A percentile compares a stretch with the other conserved stretches of the same genome.
phyloP scores from a whole-genome alignment of 2,329 filamentous ascomycete species.

The Nemania diffusa region DNA sequence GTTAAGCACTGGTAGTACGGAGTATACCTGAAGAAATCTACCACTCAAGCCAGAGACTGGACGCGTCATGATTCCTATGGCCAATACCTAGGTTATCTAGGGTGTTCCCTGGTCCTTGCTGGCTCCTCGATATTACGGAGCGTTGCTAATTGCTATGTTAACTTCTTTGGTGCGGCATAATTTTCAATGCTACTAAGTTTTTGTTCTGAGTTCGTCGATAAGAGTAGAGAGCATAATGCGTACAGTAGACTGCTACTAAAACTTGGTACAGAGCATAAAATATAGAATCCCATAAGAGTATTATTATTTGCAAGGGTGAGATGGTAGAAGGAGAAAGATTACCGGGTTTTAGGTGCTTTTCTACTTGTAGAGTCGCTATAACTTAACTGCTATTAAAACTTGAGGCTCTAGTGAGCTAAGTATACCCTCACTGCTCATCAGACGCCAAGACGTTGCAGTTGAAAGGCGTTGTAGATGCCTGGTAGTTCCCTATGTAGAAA shows the following conservation, averaged over 20 bases:
- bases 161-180: too few species aligned
- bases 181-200: too few species aligned
- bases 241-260: too few species aligned
- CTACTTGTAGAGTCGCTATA: neutral
- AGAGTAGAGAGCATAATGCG: too few species aligned
- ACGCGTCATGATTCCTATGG: too few species aligned
- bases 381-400: neutral
- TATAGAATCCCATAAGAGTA: too few species aligned
- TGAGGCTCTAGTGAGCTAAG: neutral
- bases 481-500: neutral
- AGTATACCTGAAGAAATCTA: neutral
- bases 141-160: too few species aligned
- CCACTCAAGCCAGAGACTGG: neutral
- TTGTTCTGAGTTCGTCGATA: too few species aligned
- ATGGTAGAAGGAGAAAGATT: neutral
- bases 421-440: constrained; percentile 15
- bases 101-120: neutral
- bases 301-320: too few species aligned
- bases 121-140: neutral
- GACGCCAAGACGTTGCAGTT: constrained; percentile 24
- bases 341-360: too few species aligned
- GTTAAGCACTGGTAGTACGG: neutral
- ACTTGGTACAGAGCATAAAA: too few species aligned
- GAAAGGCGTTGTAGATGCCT: neutral
- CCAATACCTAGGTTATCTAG: neutral